Base-by-base conservation (phyloP, 1,284 basidiomycete genomes). In the Amylostereum areolatum region DNA sequence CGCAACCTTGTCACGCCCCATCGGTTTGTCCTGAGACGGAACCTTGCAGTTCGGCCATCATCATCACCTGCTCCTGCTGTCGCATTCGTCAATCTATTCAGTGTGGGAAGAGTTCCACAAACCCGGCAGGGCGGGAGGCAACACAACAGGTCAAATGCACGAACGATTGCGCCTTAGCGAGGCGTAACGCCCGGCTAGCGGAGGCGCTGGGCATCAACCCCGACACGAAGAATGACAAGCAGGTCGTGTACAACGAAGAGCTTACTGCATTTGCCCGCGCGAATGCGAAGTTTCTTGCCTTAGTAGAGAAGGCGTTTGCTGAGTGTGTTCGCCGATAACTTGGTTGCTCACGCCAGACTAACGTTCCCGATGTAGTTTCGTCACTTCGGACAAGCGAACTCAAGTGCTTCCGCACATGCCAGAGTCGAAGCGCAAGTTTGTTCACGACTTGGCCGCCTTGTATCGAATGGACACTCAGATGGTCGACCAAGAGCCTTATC, bases 351-450 rank as follows among this genome's bases (percentile, higher is more conserved):
- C n/a, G n/a, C n/a, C n/a, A n/a, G n/a, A n/a, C n/a, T n/a, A n/a
- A n/a, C n/a, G n/a, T n/a, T n/a, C n/a, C 40, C 46, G 33, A 34
- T 40, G 7, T 53, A 84, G 88, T 28, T 92, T 94, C 57, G 68
- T 91, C 42, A 62, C 68, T 3, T 83, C 86, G 4, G 74, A 82
- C 35, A 85, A 82, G 67, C 80, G 76, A 58, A 80, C 74, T 1
- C 85, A 88, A 57, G 78, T 92, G 1, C 66, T 95, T 28, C 89
- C 91, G 0, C 83, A 87, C 57, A 94, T 89, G 89, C 85, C 89
- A 5, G 72, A 73, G 12, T 78, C 83, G 11, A 79, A 86, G 49
- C 76, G 91, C 45, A 85, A 86, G 55, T 92, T 94, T 61, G 89
- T 92, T 9, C 78, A 81, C 49, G 79, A 83, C 76, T 77, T 93